These are phyloP conservation scores for Ampelomyces quisqualis DNA, from an alignment of 2,329 filamentous ascomycete species.

Conservation along the genomic window DNA sequence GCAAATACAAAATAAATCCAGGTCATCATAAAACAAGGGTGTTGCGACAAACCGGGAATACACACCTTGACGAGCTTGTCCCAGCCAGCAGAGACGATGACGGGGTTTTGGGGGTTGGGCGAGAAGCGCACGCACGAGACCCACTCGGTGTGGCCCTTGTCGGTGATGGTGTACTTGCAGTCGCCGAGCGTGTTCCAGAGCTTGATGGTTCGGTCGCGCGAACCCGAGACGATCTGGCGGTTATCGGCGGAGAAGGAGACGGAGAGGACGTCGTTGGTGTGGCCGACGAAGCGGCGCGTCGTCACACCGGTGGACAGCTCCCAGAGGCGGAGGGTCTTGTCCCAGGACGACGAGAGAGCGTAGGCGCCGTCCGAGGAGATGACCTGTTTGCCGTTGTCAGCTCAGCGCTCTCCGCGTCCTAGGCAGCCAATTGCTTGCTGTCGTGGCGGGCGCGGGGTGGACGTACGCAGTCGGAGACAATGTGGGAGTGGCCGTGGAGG, in stretches of 20 bases:
- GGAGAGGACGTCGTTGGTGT: conserved; percentile 99
- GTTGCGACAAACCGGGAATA: conserved; percentile 30
- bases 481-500: conserved; percentile 98
- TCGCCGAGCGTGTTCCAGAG: conserved; percentile 99
- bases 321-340: conserved; percentile 99
- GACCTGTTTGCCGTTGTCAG: conserved; percentile 62
- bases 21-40: conserved; percentile 75
- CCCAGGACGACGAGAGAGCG: conserved; percentile 97
- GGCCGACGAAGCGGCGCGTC: conserved; percentile 97
- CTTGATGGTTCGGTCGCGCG: conserved; percentile 98
- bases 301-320: conserved; percentile 96
- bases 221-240: conserved; percentile 99
- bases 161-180: conserved; percentile 99
- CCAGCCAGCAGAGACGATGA: conserved; percentile 98
- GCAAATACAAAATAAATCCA: conserved; percentile 92
- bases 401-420: conserved; percentile 26
- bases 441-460: conserved; percentile 12
- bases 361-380: conserved; percentile 99
- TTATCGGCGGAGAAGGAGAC: conserved; percentile 99
- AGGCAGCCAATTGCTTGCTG: conserved; percentile 28
- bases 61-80: conserved; percentile 99
- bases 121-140: conserved; percentile 99
- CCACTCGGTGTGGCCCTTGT: conserved; percentile 99
- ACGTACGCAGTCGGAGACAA: conserved; percentile 99
- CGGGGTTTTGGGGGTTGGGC: conserved; percentile 99